Evolutionary conservation across 306 rosid species (phyloP).

Genomic region (Senna siamea): DNA sequence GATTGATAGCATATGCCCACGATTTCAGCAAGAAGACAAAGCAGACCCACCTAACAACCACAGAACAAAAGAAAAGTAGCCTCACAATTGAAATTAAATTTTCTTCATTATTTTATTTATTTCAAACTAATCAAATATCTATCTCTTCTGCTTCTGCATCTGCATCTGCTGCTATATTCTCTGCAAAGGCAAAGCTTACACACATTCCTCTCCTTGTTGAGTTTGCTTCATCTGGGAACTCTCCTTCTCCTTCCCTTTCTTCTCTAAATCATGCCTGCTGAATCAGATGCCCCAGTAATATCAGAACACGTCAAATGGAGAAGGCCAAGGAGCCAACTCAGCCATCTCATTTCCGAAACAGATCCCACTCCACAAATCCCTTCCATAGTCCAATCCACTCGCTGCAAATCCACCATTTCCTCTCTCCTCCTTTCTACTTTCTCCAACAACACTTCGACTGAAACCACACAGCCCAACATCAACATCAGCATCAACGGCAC

Average conservation of each 20-base stretch:
- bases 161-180: neutral
- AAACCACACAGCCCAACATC: conserved; percentile 42
- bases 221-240: too few species aligned
- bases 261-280: conserved; percentile 52
- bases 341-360: conserved; percentile 57
- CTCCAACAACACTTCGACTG: conserved; percentile 49
- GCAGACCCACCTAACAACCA: conserved; percentile 64
- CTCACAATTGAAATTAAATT: conserved; percentile 23
- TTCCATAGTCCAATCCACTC: conserved; percentile 67
- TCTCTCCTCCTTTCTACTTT: conserved; percentile 78
- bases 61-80: conserved; percentile 34
- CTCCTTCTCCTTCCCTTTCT: neutral
- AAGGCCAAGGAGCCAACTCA: conserved; percentile 69
- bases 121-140: conserved; percentile 32
- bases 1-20: conserved; percentile 55
- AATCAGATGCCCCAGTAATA: conserved; percentile 43
- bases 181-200: neutral
- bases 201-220: too few species aligned
- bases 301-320: conserved; percentile 65
- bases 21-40: conserved; percentile 62
- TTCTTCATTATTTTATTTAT: neutral
- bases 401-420: conserved; percentile 82
- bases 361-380: conserved; percentile 70
- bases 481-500: neutral
- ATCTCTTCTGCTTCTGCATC: neutral